Conservation (phyloP, 2,329 filamentous ascomycete species). For the Aspergillus cejpii region DNA sequence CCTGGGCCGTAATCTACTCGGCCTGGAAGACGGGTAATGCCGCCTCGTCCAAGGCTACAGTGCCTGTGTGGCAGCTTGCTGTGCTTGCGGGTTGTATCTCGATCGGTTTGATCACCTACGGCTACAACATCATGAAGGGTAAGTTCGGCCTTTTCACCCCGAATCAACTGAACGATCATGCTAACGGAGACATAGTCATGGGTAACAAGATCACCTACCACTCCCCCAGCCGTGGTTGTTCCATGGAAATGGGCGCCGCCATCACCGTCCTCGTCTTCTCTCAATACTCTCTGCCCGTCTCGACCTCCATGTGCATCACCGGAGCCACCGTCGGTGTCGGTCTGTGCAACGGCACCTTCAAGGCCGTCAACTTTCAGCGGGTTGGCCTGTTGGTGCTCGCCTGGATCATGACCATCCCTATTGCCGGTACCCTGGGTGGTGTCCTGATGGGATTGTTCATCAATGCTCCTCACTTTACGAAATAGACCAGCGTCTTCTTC, state of each 20-base stretch:
- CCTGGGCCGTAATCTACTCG: slow-evolving; percentile 64
- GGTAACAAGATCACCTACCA: slow-evolving; percentile 74
- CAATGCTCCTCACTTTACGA: slow-evolving; percentile 53
- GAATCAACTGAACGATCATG: slow-evolving; percentile 9
- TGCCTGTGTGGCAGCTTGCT: slow-evolving; percentile 70
- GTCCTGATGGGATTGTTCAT: slow-evolving; percentile 49
- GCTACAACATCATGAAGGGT: slow-evolving; percentile 81
- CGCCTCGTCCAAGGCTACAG: slow-evolving; percentile 55
- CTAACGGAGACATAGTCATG: slow-evolving; percentile 54
- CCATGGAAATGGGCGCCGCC: slow-evolving; percentile 74
- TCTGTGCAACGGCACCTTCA: slow-evolving; percentile 65
- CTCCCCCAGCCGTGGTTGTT: slow-evolving; percentile 52
- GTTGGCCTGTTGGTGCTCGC: slow-evolving; percentile 60
- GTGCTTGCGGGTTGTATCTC: slow-evolving; percentile 60
- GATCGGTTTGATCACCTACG: slow-evolving; percentile 64
- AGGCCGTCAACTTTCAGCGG: slow-evolving; percentile 70
- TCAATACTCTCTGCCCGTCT: slow-evolving; percentile 67
- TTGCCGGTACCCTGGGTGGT: slow-evolving; percentile 53
- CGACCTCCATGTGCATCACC: slow-evolving; percentile 73
- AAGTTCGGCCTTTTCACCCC: slow-evolving; percentile 22
- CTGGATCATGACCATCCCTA: slow-evolving; percentile 61
- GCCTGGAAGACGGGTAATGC: slow-evolving; percentile 60
- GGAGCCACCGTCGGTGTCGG: slow-evolving; percentile 72
- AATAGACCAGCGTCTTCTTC: not conserved
- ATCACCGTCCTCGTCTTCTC: slow-evolving; percentile 71